Evolutionary conservation across 768 basidiomycete genomes (phyloP), one percentile per base, ranked within the genome.

Genomic region (Russula foetens): DNA sequence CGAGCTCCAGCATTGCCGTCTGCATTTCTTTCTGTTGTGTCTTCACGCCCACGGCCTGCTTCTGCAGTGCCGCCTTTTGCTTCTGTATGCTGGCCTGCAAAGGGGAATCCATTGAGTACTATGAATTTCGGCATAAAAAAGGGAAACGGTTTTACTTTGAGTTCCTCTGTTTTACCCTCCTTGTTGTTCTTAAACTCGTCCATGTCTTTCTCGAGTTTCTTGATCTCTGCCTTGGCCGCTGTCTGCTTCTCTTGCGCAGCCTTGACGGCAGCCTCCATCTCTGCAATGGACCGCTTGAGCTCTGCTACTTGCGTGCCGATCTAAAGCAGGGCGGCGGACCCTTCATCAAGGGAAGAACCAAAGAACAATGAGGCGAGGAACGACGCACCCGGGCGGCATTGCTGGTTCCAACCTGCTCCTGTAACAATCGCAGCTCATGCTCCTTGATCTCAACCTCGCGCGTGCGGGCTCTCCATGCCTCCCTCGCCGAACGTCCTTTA

Each of bases 161-260:
- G 82, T 70, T 98, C 90, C 19, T 87, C 88, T 56, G 92, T 89
- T 75, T 98, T 98, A 49, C 93, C 92, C 53, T 98, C 97, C 71
- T 97, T 97, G 76, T 99, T 95, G 74, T 95, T 88, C 77, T 97
- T 95, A 79, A 99, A 98, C 76, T 98, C 97, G 56, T 83, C 84
- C 93, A 99, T 98, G 71, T 99, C 97, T 67, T 87, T 87, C 74
- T 98, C 92, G 24, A 98, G 84, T 68, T 87, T 90, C 75, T 85
- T 85, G 71, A 84, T 82, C 60, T 98, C 94, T 0, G 78, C 84
- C 51, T 85, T 76, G 0, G 92, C 91, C 7, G 74, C 78, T 68
- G 81, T 82, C 71, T 96, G 90, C 69, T 91, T 91, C 56, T 85
- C 78, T 69, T 85, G 83, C 6, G 92, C 85, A 0, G 75, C 74